Evolutionary conservation across 805 yeast species (phyloP), one percentile per base, ranked within the genome.

Genomic region (Schizosaccharomyces osmophilus): DNA sequence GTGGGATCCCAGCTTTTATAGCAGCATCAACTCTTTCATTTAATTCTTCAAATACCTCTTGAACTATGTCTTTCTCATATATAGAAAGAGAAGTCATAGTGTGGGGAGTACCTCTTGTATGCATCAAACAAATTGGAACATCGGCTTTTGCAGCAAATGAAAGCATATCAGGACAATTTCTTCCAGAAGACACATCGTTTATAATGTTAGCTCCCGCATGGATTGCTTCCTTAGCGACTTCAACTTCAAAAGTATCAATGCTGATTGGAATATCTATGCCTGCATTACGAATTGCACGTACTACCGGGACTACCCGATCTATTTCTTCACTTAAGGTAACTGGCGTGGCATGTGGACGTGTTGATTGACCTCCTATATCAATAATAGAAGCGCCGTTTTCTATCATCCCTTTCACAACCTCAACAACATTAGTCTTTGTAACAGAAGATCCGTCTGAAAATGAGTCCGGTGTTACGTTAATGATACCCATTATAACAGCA

Each of bases 291-390:
- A 88, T 78, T 0, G 80, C 80, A 63, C 76, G 69, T 2, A 93
- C 76, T 0, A 85, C 78, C 0, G 93, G 93, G 5, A 86, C 69
- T 0, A 89, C 84, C 55, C 97, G 72, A 2, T 67, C 67, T 59
- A 85, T 66, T 69, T 93, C 98, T 62, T 80, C 89, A n/a, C 77
- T 78, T 24, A 70, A 77, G 2, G 78, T 67, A 0, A 84, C 82
- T 62, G 80, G 86, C 0, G 65, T 67, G 1, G 94, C 80, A 1
- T 87, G 87, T 0, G 98, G 98, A 60, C 94, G 78, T 0, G 98
- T 93, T 0, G 96, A 87, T 62, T 87, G 86, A 1, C 98, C 98
- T 8, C 98, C 98, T 62, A 93, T 78, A 70, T 93, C 98, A 48
- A 93, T 75, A 39, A 93, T 85, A 32, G 76, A 75, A n/a, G 88